Base-by-base conservation (phyloP, 1,139 yeast species). In the Blastobotrys aristatus region DNA sequence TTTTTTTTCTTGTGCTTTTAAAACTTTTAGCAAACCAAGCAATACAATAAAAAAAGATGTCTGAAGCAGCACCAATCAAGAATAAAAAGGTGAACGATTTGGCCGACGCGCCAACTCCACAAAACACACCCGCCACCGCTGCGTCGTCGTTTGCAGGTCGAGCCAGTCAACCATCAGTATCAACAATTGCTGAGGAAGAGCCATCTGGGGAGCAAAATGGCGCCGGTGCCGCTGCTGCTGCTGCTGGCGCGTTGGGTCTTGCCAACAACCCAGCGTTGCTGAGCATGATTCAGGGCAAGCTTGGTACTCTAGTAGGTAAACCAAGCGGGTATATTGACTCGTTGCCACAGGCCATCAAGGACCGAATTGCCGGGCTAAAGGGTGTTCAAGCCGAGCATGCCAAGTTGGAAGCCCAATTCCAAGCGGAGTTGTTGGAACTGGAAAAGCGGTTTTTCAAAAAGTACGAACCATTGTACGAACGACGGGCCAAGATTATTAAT, bases 91-190 rank as follows among this genome's bases (percentile, higher is more conserved):
- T 79, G 57, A 83, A 84, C 63, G 88, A 86, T 65, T 80, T 89
- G 58, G 84, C 95, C 57, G 82, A 84, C 64, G 98, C 98, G 4
- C 98, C 99, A 44, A 92, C 99, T 2, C 99, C 99, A 11, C 98
- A 94, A 66, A 92, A 92, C 74, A 92, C 99, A 1, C 99, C 99
- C 21, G 86, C 97, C 3, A 83, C 95, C 27, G 86, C 85, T 37
- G 78, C 87, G 41, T 82, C 80, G 53, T 84, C 92, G 44, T 89
- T 80, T 66, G 74, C 85, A 65, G 81, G 76, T 68, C 76, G 66
- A 26, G 68, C 68, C 22, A 79, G 81, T 53, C 58, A 53, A 54
- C 95, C 95, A 14, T 73, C 80, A 8, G 83, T 86, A 50, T 80
- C 90, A 27, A 84, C 95, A 43, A 88, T 88, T 64, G 73, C 71